Base-by-base conservation (phyloP, 2,329 filamentous ascomycete species). In the Westerdykella sp. region DNA sequence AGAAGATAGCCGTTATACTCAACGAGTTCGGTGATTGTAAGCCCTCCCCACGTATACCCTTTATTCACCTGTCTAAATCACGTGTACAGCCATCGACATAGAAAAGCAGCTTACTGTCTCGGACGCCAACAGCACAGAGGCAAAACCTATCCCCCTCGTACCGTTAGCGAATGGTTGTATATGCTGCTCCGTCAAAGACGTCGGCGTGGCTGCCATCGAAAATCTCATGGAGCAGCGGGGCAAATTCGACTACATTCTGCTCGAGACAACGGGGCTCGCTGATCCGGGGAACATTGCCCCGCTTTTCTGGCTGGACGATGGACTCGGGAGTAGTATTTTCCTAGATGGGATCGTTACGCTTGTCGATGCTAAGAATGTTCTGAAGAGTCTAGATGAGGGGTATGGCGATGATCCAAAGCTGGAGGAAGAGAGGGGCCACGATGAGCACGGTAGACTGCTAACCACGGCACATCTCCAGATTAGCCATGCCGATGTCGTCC, bases 151-250 rank as follows among this genome's bases (percentile, higher is more conserved):
- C 1, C 58, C 59, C 1, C 98, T 94, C 87, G 80, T 98, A 22
- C 90, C 96, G 49, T 81, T 98, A 41, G 89, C 87, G 41, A 98
- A 98, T 56, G 93, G 93, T 49, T 98, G 93, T 65, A 89, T 98
- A 53, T 98, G 93, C 71, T 98, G 93, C 70, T 95, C 89, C 3
- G 90, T 97, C 57, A 98, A 96, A 82, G 93, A 98, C 65, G 82
- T 85, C 1, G 93, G 93, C 11, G 91, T 98, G 31, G 87, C 87
- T 53, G 93, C 93, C 30, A 95, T 98, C 42, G 93, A 98, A 70
- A 87, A 87, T 1, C 74, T 98, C 2, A 97, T 98, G 87, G 87
- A 90, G 51, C 88, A 89, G 59, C 87, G 87, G 51, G 91, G 91
- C 39, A 83, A 84, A 4, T 98, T 98, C 62, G 93, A 98, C 71